Evolutionary conservation across 1,284 basidiomycete genomes (phyloP).

Genomic region (Marasmius sp.): DNA sequence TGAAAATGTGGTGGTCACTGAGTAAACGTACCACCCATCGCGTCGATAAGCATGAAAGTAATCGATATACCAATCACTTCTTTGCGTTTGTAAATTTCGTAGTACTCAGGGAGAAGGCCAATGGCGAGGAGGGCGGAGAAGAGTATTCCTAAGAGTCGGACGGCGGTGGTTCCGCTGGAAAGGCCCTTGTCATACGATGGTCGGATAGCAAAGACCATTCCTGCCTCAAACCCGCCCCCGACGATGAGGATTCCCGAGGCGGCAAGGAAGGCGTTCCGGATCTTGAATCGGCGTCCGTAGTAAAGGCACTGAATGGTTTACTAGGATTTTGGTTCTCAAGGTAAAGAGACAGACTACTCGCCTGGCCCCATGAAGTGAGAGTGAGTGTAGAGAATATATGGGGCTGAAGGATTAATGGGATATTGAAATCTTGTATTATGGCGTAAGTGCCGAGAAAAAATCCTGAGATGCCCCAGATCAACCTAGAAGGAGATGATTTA

Average conservation of each 20-base stretch:
- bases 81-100: conserved; percentile 68
- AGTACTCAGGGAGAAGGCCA: conserved; percentile 64
- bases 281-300: conserved; percentile 48
- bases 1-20: background rate
- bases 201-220: conserved; percentile 55
- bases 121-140: conserved; percentile 59
- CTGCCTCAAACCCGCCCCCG: conserved; percentile 59
- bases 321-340: background rate
- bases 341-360: conserved; percentile 23
- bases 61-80: conserved; percentile 78
- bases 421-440: conserved; percentile 67
- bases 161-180: conserved; percentile 42
- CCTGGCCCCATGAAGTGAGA: conserved; percentile 68
- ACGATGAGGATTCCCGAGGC: conserved; percentile 38
- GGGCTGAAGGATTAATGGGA: conserved; percentile 76
- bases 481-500: conserved; percentile 30
- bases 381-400: conserved; percentile 68
- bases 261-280: conserved; percentile 25
- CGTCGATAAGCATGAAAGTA: conserved; percentile 71
- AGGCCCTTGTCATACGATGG: conserved; percentile 29
- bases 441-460: conserved; percentile 72
- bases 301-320: conserved; percentile 34
- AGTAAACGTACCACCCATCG: conserved; percentile 49
- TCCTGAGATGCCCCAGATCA: conserved; percentile 66
- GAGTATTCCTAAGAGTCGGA: conserved; percentile 66